Conservation (phyloP, 768 basidiomycete genomes). For the Gymnopilus junonius region DNA sequence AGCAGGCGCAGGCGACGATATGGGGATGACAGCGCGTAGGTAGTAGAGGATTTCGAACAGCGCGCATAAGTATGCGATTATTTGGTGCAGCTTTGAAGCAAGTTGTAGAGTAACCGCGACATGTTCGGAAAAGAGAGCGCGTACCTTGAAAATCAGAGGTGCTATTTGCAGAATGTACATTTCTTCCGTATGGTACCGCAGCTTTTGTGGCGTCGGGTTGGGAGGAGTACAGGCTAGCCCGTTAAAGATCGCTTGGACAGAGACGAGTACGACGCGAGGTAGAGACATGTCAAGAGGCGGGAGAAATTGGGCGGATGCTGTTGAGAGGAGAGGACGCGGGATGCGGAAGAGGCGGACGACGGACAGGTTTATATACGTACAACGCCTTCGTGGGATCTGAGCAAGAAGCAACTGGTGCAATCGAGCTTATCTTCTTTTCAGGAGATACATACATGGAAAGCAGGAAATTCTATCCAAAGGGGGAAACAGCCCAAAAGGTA, state of each 20-base stretch:
- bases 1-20: constrained; percentile 34
- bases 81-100: constrained; percentile 47
- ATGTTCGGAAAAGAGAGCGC: background rate
- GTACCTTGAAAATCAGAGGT: constrained; percentile 58
- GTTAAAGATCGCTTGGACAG: constrained; percentile 53
- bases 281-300: constrained; percentile 44
- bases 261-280: constrained; percentile 49
- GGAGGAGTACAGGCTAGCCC: constrained; percentile 60
- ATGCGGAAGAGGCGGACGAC: background rate
- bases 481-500: background rate
- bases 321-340: constrained; percentile 5
- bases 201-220: constrained; percentile 54
- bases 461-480: constrained; percentile 9
- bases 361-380: constrained; percentile 20
- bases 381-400: constrained; percentile 15
- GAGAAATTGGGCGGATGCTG: background rate
- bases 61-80: constrained; percentile 54
- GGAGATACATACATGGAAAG: background rate
- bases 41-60: constrained; percentile 53
- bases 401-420: constrained; percentile 3
- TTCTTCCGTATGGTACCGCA: constrained; percentile 57
- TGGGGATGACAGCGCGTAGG: constrained; percentile 32
- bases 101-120: background rate
- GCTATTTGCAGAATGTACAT: constrained; percentile 58
- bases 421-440: constrained; percentile 5